phyloP scores from a whole-genome alignment of 2,329 filamentous ascomycete species.

The Penicillium hesseltinei region DNA sequence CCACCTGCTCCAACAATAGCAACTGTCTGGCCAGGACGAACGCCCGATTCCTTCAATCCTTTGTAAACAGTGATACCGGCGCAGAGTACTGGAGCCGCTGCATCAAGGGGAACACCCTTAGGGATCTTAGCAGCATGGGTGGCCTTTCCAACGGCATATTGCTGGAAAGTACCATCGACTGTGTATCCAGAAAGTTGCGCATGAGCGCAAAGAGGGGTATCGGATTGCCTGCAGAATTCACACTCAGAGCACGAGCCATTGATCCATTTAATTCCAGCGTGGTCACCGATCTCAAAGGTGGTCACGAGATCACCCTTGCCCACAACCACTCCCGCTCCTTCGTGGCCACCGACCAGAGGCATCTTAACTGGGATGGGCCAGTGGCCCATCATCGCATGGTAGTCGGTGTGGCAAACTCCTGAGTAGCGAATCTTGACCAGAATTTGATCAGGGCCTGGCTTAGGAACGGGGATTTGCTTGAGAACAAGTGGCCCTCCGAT shows the following conservation, averaged over 20 bases:
- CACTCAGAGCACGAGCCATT: conserved; percentile 82
- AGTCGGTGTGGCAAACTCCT: conserved; percentile 86
- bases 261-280: conserved; percentile 85
- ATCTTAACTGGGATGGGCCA: conserved; percentile 80
- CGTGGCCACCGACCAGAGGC: conserved; percentile 76
- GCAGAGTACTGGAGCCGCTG: conserved; percentile 76
- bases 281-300: conserved; percentile 74
- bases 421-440: conserved; percentile 88
- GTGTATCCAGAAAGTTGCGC: conserved; percentile 82
- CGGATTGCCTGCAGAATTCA: conserved; percentile 72
- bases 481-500: conserved; percentile 62
- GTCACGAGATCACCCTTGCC: conserved; percentile 70
- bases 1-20: conserved; percentile 86
- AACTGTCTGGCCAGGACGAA: conserved; percentile 70
- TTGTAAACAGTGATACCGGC: conserved; percentile 89
- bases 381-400: conserved; percentile 78
- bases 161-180: conserved; percentile 88
- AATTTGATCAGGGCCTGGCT: conserved; percentile 83
- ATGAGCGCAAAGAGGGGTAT: conserved; percentile 77
- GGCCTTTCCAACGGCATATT: conserved; percentile 85
- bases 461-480: conserved; percentile 68
- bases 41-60: conserved; percentile 78
- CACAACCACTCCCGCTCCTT: conserved; percentile 76
- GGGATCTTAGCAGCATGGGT: conserved; percentile 80
- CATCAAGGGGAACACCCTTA: conserved; percentile 71